Percentiles rank a stretch among this genome's conserved stretches.
Conservation (phyloP, 306 rosid genomes). For the Hippophae rhamnoides region DNA sequence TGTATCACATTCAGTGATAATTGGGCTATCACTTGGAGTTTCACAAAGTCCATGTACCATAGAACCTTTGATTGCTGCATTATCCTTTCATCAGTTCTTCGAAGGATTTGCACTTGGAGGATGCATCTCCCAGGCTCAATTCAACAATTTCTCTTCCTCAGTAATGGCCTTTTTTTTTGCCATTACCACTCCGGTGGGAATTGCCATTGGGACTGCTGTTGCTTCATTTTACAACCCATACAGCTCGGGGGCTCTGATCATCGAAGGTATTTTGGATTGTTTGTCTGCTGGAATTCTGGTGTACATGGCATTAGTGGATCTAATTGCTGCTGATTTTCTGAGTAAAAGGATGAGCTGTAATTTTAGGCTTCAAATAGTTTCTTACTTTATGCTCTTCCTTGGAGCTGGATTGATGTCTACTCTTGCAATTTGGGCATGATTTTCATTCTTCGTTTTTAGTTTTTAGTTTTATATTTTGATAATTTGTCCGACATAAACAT, state of each 20-base stretch:
- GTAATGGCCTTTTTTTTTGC: conserved; percentile 92
- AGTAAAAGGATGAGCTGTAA: conserved; percentile 97
- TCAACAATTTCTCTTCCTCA: conserved; percentile 47
- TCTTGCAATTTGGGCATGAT: conserved; percentile 85
- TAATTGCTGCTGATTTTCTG: conserved; percentile 87
- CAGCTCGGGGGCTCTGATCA: conserved; percentile 57
- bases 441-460: background rate
- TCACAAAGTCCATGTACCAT: conserved; percentile 87
- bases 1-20: conserved; percentile 90
- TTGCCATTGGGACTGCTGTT: conserved; percentile 53
- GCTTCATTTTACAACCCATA: conserved; percentile 58
- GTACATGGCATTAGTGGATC: conserved; percentile 90
- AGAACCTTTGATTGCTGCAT: conserved; percentile 74
- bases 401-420: conserved; percentile 93
- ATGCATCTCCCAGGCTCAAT: conserved; percentile 87
- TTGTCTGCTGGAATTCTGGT: conserved; percentile 78
- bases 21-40: conserved; percentile 79
- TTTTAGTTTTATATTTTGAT: background rate
- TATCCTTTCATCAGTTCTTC: conserved; percentile 89
- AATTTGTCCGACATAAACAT: too few relatives aligned
- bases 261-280: conserved; percentile 74
- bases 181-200: conserved; percentile 66
- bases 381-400: conserved; percentile 76
- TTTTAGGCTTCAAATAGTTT: conserved; percentile 68
- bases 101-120: conserved; percentile 99